phyloP scores from a whole-genome alignment of 345 rosid species.

The Citrus trifoliata region DNA sequence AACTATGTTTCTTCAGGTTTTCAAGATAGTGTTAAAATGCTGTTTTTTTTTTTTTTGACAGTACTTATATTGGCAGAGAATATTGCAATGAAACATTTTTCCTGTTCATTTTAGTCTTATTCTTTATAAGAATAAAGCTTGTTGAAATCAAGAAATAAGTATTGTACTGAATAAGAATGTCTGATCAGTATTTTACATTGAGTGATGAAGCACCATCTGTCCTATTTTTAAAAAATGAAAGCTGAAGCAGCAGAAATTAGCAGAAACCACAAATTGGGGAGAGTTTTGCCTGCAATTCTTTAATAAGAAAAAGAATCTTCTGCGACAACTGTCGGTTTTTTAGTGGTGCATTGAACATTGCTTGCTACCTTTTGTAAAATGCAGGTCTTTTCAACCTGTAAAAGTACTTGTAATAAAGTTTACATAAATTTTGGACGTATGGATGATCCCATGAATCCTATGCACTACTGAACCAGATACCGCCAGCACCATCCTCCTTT shows the following conservation, averaged over 20 bases:
- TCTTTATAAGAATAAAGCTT: background rate
- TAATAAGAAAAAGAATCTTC: too few species aligned
- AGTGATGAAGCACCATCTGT: background rate
- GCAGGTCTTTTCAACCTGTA: too few species aligned
- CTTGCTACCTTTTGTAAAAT: too few species aligned
- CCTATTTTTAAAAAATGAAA: background rate
- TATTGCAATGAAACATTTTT: background rate
- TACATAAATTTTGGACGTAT: too few species aligned
- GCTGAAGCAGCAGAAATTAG: background rate
- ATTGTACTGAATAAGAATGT: background rate
- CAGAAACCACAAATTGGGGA: background rate
- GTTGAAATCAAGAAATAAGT: background rate
- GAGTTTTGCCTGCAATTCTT: too few species aligned
- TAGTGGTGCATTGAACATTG: too few species aligned
- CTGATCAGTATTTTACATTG: background rate
- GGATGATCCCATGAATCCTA: too few species aligned
- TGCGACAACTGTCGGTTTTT: too few species aligned
- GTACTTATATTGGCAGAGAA: background rate
- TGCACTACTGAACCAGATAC: too few species aligned
- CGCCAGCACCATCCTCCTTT: too few species aligned
- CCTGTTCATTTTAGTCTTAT: too few species aligned
- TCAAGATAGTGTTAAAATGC: background rate
- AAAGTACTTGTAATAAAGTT: too few species aligned
- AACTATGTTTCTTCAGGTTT: background rate
- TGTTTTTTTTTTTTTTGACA: background rate